Base-by-base conservation (phyloP, 768 basidiomycete genomes). In the Mycena maculata region DNA sequence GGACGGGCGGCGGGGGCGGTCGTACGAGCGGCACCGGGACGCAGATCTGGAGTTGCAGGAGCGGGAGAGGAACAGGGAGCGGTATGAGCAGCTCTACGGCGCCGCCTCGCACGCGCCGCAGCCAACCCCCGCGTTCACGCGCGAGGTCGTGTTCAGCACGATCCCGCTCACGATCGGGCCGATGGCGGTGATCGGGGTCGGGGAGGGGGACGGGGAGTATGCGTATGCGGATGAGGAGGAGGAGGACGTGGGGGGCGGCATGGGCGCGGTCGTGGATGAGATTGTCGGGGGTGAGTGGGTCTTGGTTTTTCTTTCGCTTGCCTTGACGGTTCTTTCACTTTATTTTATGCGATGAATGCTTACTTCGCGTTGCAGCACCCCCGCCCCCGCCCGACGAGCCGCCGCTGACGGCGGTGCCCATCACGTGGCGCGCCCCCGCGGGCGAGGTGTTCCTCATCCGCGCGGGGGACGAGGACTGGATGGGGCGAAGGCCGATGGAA, bases 81-180 rank as follows among this genome's bases (percentile, higher is more conserved):
- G 50, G 44, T 59, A 60, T 16, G 67, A 68, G 56, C 42, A 33
- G 67, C 45, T 63, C 13, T 63, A 68, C 42, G 67, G 67, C 15
- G 13, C 33, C n/a, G n/a, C n/a, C n/a, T n/a, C n/a, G n/a, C n/a
- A n/a, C n/a, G n/a, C n/a, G n/a, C n/a, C n/a, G n/a, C n/a, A n/a
- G n/a, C 1, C 33, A 53, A 33, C 52, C 50, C 22, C 33, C 23
- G 33, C 65, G 8, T 68, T 52, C 55, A 27, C 41, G 18, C 61
- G 11, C 22, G 69, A 71, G 22, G 16, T 64, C n/a, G 61, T 71
- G 9, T 61, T 31, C 54, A 44, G 38, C 27, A 71, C 65, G 2
- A 71, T 71, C 59, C 69, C 69, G 39, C 65, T 71, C 33, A 71
- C 69, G n/a, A 71, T 71, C 41, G 69, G 69, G 28, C 27, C 59